These are phyloP conservation scores for Fennellomyces sp. DNA, from an alignment of 371 early-diverging fungal species.

Conservation along the genomic window DNA sequence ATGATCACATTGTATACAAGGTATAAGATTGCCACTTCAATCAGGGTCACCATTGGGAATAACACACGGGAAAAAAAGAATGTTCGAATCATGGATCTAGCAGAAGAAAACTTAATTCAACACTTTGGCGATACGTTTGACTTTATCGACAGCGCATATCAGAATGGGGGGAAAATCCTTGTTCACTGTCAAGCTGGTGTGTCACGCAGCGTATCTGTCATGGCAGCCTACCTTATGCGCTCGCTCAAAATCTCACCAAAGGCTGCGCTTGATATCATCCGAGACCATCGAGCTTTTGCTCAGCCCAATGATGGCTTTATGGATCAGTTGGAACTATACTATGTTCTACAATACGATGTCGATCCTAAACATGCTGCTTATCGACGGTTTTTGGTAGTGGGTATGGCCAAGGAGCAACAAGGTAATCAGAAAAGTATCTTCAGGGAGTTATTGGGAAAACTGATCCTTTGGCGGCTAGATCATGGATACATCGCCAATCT, in stretches of 20 bases:
- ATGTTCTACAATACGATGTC: conserved; percentile 61
- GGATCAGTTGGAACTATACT: conserved; percentile 38
- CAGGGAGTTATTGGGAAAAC: too few species aligned
- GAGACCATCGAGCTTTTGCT: conserved; percentile 45
- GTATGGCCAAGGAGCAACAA: conserved; percentile 57
- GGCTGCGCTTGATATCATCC: conserved; percentile 57
- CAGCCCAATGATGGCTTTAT: conserved; percentile 50
- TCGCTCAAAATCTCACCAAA: conserved; percentile 35
- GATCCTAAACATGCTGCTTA: conserved; percentile 62
- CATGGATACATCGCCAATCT: conserved; percentile 52
- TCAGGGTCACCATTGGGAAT: background rate
- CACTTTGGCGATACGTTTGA: conserved; percentile 65
- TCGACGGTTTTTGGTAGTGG: conserved; percentile 69
- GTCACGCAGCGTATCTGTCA: conserved; percentile 32
- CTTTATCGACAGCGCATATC: conserved; percentile 61
- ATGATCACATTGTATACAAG: conserved; percentile 34
- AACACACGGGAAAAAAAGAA: conserved; percentile 25
- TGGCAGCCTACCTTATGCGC: conserved; percentile 74
- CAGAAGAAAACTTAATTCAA: conserved; percentile 70
- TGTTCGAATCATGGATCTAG: conserved; percentile 66
- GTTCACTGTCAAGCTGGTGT: conserved; percentile 70
- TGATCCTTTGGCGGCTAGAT: too few species aligned
- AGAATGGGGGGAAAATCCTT: conserved; percentile 55
- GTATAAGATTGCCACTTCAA: conserved; percentile 28
- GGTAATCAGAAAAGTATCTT: conserved; percentile 34